A percentile compares a stretch with the other conserved stretches of the same genome.
These are phyloP conservation scores for Purshia tridentata DNA, from an alignment of 306 rosid species.

Conservation along the genomic window DNA sequence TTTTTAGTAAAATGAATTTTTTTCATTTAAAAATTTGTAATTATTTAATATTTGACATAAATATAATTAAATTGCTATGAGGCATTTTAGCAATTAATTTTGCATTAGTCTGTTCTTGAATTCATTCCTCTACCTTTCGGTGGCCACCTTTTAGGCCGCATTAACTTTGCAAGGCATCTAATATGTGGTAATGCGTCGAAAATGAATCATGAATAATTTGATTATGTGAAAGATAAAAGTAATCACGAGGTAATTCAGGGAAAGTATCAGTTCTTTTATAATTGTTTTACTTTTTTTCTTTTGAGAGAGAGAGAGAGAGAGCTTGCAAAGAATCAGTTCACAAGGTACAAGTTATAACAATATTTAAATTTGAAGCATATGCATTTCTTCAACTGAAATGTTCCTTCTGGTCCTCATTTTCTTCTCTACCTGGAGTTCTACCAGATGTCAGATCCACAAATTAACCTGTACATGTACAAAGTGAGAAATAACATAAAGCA, in stretches of 20 bases:
- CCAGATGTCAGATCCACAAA: conserved; percentile 7
- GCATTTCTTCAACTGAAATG: background rate
- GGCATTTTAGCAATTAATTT: too few species aligned
- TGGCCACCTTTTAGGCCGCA: too few species aligned
- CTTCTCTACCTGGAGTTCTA: background rate
- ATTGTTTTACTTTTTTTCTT: background rate
- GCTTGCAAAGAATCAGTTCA: background rate
- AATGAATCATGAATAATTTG: background rate
- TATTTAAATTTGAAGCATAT: background rate
- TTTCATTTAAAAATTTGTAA: too few species aligned
- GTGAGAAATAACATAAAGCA: conserved; percentile 4
- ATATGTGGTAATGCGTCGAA: background rate
- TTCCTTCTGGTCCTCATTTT: background rate
- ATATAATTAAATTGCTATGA: too few species aligned
- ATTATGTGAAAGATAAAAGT: background rate
- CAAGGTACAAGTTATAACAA: background rate
- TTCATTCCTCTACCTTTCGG: too few species aligned
- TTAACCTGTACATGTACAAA: conserved; percentile 30
- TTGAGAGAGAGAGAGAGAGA: background rate
- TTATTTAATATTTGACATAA: too few species aligned
- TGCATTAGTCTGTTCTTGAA: too few species aligned
- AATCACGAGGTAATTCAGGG: background rate
- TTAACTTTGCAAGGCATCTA: conserved; percentile 3
- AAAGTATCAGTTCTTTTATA: background rate
- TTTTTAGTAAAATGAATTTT: too few species aligned